Percentiles rank a stretch among this genome's conserved stretches.
Evolutionary conservation across 139 green algal species (phyloP).

Genomic region (Tetraselmis striata): DNA sequence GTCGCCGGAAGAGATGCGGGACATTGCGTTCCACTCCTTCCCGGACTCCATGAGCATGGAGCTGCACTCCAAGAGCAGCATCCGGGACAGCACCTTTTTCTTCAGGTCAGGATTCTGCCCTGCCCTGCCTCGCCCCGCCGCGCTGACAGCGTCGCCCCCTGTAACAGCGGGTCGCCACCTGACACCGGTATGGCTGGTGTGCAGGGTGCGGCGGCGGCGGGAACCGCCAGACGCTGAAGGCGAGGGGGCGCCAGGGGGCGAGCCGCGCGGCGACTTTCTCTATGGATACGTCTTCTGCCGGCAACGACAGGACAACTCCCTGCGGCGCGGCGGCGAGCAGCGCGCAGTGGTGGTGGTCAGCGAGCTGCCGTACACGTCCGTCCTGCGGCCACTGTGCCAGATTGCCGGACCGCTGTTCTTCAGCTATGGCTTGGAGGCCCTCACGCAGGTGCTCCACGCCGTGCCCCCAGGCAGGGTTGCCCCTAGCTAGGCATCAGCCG

Average conservation of each 20-base stretch:
- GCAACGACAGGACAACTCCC: slow-evolving; percentile 76
- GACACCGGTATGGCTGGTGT: too few relatives aligned
- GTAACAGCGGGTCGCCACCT: too few relatives aligned
- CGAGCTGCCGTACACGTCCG: slow-evolving; percentile 38
- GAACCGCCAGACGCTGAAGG: too few relatives aligned
- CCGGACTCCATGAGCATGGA: slow-evolving; percentile 61
- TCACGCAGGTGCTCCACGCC: slow-evolving; percentile 37
- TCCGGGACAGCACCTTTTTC: slow-evolving; percentile 51
- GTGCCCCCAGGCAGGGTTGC: too few relatives aligned
- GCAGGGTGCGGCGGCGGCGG: too few relatives aligned
- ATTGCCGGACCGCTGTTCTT: slow-evolving; percentile 57
- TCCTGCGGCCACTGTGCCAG: slow-evolving; percentile 52
- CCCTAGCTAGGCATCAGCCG: too few relatives aligned
- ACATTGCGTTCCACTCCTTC: slow-evolving; percentile 59
- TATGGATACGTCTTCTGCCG: slow-evolving; percentile 83
- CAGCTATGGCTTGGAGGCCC: slow-evolving; percentile 35
- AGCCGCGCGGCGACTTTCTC: background rate
- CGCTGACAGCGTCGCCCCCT: too few relatives aligned
- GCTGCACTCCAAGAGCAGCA: slow-evolving; percentile 39
- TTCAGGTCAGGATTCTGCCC: background rate
- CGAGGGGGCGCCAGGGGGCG: too few relatives aligned
- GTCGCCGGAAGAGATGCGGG: slow-evolving; percentile 31
- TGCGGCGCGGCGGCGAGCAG: slow-evolving; percentile 81
- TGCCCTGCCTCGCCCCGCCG: too few relatives aligned
- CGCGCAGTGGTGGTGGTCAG: slow-evolving; percentile 68